phyloP scores from a whole-genome alignment of 352 stramenopile species.

The Phytopythium sindhum region DNA sequence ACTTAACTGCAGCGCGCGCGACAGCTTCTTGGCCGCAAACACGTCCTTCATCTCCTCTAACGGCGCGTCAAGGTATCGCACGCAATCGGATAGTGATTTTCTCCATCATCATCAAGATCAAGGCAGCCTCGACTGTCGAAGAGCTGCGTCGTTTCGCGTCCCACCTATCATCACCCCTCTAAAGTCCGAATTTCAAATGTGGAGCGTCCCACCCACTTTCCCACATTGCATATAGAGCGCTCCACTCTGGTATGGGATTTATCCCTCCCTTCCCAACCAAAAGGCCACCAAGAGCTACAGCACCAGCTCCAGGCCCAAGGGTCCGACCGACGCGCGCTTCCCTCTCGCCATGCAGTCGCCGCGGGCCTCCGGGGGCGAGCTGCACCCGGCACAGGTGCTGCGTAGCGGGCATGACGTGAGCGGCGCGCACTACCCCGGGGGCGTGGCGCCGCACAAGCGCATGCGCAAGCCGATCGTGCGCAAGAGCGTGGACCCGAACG shows the following conservation, averaged over 20 bases:
- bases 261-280: neutral
- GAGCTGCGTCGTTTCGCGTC: slow-evolving; percentile 8
- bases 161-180: neutral
- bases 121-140: neutral
- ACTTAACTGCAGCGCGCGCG: slow-evolving; percentile 41
- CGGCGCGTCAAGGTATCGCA: too few species aligned
- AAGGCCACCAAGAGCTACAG: slow-evolving; percentile 1
- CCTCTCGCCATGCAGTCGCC: slow-evolving; percentile 19
- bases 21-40: slow-evolving; percentile 47
- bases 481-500: slow-evolving; percentile 85
- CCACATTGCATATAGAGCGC: too few species aligned
- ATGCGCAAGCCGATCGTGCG: slow-evolving; percentile 86
- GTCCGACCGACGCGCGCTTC: neutral
- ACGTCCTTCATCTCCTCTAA: slow-evolving; percentile 62
- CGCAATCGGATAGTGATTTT: too few species aligned
- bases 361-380: slow-evolving; percentile 29
- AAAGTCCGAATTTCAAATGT: slow-evolving; percentile 8
- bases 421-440: slow-evolving; percentile 59
- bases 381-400: slow-evolving; percentile 75
- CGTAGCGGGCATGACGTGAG: slow-evolving; percentile 75
- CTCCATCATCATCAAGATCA: too few species aligned
- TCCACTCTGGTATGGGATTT: too few species aligned
- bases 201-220: neutral
- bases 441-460: slow-evolving; percentile 71
- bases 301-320: neutral